Evolutionary conservation across 139 green algal genomes (phyloP), one percentile per base, ranked within the genome.

Genomic region (Microglena sp.): DNA sequence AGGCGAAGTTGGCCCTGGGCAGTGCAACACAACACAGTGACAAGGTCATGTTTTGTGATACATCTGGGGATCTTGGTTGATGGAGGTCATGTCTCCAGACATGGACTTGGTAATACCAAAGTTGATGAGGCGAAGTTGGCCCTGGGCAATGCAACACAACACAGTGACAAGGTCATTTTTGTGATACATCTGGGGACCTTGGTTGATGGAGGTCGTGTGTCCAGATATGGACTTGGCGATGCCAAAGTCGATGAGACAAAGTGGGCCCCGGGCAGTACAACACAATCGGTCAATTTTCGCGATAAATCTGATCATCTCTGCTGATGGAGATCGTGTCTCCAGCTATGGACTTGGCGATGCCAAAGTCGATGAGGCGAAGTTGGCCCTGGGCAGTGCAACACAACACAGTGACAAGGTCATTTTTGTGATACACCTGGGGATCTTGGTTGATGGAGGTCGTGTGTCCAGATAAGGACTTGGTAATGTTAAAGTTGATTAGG

Each of bases 191-290:
- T 95, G 89, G 46, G 79, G 83, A 80, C 96, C 90, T 0, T 89
- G 70, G 8, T 85, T 83, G 66, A 98, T 97, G 69, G 82, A 89
- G 29, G 93, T 98, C 34, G 91, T 95, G 82, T 97, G 84, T 4
- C 76, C 78, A 46, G 84, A 71, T 55, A 98, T 97, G 50, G 83
- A 79, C 72, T 95, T 96, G 55, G 92, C 92, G 67, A 98, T 98
- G 70, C 92, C 92, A 81, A 98, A 98, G 75, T 98, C 92, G 50
- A 98, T 97, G 4, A 98, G 89, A 85, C 97, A 97, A 18, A 98
- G 87, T 72, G 88, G 80, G 11, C 92, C 92, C 82, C 94, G 15
- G 21, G 21, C 18, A 18, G 21, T 53, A 18, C 43, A 18, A 53
- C 43, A 24, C 43, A 53, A n/a, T n/a, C n/a, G n/a, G n/a, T n/a